Percentiles rank a stretch among this genome's conserved stretches.
phyloP scores from a whole-genome alignment of 345 rosid genomes.

The Mangifera indica region DNA sequence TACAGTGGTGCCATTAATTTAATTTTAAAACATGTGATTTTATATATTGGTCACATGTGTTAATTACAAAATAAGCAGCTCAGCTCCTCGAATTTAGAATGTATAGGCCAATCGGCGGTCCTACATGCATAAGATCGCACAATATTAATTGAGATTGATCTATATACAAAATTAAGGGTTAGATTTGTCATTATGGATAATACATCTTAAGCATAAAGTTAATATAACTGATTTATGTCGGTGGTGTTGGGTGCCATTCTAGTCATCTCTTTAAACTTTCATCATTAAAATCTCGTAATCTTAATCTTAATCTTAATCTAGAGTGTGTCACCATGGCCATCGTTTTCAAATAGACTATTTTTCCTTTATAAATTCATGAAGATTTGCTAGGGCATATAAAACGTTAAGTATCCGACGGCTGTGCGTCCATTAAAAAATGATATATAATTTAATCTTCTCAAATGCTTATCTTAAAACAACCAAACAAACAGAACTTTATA shows the following conservation, averaged over 20 bases:
- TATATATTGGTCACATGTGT: constrained; percentile 13
- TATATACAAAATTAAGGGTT: neutral
- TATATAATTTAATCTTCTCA: neutral
- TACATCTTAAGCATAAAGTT: too few species aligned
- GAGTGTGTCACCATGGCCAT: constrained; percentile 15
- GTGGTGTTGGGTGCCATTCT: too few species aligned
- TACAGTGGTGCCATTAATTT: neutral
- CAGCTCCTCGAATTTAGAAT: constrained; percentile 17
- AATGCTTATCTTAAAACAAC: constrained; percentile 24
- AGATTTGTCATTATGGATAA: neutral
- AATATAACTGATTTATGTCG: too few species aligned
- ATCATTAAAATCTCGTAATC: constrained; percentile 25
- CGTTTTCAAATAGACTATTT: constrained; percentile 12
- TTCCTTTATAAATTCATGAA: neutral
- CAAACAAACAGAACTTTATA: constrained; percentile 27
- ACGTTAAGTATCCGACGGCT: too few species aligned
- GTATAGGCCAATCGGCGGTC: too few species aligned
- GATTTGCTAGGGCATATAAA: too few species aligned
- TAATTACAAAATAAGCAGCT: neutral
- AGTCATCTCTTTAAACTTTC: too few species aligned
- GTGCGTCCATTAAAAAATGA: too few species aligned
- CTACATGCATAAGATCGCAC: too few species aligned
- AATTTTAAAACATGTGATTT: too few species aligned
- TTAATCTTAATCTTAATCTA: neutral
- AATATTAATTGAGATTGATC: too few species aligned